Base-by-base conservation (phyloP, 2,329 filamentous ascomycete species). In the Cladosporium phlei region DNA sequence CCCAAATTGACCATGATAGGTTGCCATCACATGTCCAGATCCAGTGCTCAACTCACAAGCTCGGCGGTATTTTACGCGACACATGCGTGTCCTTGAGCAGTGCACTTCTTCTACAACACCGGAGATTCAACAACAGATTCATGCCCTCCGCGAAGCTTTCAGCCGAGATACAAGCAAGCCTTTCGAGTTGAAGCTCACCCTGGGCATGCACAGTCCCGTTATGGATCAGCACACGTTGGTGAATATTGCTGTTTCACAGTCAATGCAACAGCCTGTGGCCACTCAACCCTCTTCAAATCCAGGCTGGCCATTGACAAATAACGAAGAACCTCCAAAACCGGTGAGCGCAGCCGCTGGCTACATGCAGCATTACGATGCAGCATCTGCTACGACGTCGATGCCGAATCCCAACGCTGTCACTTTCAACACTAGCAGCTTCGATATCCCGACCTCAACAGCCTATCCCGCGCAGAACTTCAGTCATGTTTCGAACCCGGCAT, bases 1-100 rank as follows among this genome's bases (percentile, higher is more conserved):
- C n/a, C n/a, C n/a, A 12, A 14, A 12, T 63, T 37, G 25, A 64
- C 35, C 16, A 14, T 19, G 10, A 3, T 43, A 94, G 90, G 85
- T 95, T 55, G 90, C 90, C 4, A 84, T 96, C 51, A 94, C 90
- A 11, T 96, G 89, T 14, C 91, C 93, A 14, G 90, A 97, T 63
- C 86, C 88, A 1, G 86, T 93, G 29, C 78, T 95, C 48, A 90
- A 93, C 62, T 73, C 76, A 0, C 88, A 95, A 64, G 88, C 91
- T 5, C 79, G 87, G 24, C 85, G 91, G 52, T 97, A 86, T 63
- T 97, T 97, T 60, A 86, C 88, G 2, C 79, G 91, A 38, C 90
- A 96, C 59, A 96, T 97, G 91, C 82, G 90, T 46, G 84, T 97
- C 28, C 73, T 97, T 48, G 91, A 97, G 65, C 83, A 82, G 54